Conservation (phyloP, 352 stramenopile genomes). For the Blastocystis sp. region DNA sequence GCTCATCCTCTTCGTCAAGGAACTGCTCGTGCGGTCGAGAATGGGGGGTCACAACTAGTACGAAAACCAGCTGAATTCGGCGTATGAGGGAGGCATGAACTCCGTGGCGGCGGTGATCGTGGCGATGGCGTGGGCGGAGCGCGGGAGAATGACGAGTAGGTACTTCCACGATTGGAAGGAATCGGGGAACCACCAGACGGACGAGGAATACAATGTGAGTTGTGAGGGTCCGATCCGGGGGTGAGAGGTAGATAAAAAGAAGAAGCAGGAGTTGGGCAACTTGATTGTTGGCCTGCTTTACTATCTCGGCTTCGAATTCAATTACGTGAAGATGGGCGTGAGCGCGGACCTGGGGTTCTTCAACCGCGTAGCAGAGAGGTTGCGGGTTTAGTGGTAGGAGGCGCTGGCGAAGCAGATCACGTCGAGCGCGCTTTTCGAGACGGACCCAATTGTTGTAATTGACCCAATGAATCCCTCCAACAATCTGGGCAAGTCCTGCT, state of each 20-base stretch:
- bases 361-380: conserved; percentile 9
- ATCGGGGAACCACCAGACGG: background rate
- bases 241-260: conserved; percentile 33
- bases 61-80: conserved; percentile 58
- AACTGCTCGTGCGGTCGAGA: background rate
- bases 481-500: conserved; percentile 61
- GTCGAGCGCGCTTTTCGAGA: conserved; percentile 23
- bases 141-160: background rate
- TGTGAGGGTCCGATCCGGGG: background rate
- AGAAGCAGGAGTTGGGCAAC: conserved; percentile 28
- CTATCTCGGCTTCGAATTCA: conserved; percentile 60
- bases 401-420: background rate
- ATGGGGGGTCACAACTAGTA: background rate
- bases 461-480: conserved; percentile 56
- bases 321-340: conserved; percentile 45
- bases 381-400: conserved; percentile 5
- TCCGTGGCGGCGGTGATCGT: conserved; percentile 62
- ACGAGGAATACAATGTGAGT: conserved; percentile 11
- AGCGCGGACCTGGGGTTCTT: conserved; percentile 61
- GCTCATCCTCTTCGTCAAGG: conserved; percentile 59
- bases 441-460: conserved; percentile 43
- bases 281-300: conserved; percentile 49
- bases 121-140: conserved; percentile 21
- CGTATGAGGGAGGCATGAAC: conserved; percentile 65
- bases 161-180: conserved; percentile 33